A percentile compares a stretch with the other conserved stretches of the same genome.
Evolutionary conservation across 441 rosid species (phyloP).

Genomic region (Jatropha podagrica): DNA sequence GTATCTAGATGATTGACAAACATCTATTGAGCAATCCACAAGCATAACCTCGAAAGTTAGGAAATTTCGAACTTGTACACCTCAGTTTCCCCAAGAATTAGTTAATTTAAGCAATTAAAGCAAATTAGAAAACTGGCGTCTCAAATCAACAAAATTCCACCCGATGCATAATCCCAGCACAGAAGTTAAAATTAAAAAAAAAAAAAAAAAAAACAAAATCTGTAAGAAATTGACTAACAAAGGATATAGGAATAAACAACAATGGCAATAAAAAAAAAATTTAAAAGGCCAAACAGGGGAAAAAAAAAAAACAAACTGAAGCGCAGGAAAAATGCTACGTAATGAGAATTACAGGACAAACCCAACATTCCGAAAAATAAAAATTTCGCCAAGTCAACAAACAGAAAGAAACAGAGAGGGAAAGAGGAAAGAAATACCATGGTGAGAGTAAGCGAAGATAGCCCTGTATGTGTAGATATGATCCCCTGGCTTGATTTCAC

Average conservation of each 20-base stretch:
- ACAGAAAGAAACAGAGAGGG: neutral
- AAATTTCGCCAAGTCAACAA: neutral
- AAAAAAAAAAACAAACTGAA: neutral
- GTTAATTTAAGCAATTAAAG: slow-evolving; percentile 1
- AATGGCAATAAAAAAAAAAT: neutral
- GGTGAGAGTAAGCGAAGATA: slow-evolving; percentile 91
- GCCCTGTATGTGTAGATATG: slow-evolving; percentile 98
- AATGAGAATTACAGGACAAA: slow-evolving; percentile 8
- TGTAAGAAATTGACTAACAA: neutral
- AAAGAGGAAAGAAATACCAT: slow-evolving; percentile 43
- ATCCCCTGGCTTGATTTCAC: slow-evolving; percentile 79
- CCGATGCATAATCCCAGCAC: neutral
- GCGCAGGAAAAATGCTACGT: neutral
- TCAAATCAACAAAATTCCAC: neutral
- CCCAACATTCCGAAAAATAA: slow-evolving; percentile 13
- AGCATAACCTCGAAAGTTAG: slow-evolving; percentile 2
- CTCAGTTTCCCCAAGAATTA: neutral
- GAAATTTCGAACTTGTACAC: neutral
- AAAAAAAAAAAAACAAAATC: neutral
- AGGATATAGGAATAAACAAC: neutral
- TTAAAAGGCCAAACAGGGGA: no score
- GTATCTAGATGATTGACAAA: neutral
- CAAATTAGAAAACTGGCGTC: slow-evolving; percentile 1
- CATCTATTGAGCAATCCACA: slow-evolving; percentile 3
- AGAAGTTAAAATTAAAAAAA: neutral